Percentiles rank a stretch among this genome's conserved stretches.
Conservation (phyloP, 1,284 basidiomycete genomes). For the Earliella scabrosa region DNA sequence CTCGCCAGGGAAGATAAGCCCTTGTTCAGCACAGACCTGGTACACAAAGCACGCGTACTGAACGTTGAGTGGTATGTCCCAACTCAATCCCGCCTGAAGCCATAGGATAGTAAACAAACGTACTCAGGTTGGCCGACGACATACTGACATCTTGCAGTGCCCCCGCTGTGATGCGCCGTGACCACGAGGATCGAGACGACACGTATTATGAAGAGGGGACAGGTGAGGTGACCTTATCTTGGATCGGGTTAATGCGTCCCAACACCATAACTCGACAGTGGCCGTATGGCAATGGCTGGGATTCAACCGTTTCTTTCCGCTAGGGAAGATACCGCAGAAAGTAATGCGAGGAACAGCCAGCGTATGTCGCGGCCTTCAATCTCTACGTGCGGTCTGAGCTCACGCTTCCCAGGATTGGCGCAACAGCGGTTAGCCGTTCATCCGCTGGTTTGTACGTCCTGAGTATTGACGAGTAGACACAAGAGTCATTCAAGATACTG, state of each 20-base stretch:
- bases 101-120: not conserved
- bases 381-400: not conserved
- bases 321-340: conserved; percentile 41
- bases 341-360: conserved; percentile 61
- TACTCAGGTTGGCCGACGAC: conserved; percentile 60
- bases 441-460: not conserved
- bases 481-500: conserved; percentile 67
- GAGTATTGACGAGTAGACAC: too few relatives aligned
- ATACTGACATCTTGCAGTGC: conserved; percentile 64
- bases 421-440: conserved; percentile 48
- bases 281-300: conserved; percentile 71
- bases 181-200: conserved; percentile 29
- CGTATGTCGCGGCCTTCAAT: conserved; percentile 43
- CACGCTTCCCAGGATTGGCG: conserved; percentile 62
- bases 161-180: conserved; percentile 52
- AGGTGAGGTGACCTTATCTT: conserved; percentile 20
- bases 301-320: conserved; percentile 67
- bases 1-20: conserved; percentile 73
- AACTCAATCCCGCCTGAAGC: not conserved
- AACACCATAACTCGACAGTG: conserved; percentile 34
- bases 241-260: not conserved
- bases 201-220: conserved; percentile 39
- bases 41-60: conserved; percentile 68
- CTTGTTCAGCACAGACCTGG: conserved; percentile 63
- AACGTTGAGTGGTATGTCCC: conserved; percentile 61